phyloP scores from a whole-genome alignment of 2,329 filamentous ascomycete genomes.

The Aureobasidium namibiae region DNA sequence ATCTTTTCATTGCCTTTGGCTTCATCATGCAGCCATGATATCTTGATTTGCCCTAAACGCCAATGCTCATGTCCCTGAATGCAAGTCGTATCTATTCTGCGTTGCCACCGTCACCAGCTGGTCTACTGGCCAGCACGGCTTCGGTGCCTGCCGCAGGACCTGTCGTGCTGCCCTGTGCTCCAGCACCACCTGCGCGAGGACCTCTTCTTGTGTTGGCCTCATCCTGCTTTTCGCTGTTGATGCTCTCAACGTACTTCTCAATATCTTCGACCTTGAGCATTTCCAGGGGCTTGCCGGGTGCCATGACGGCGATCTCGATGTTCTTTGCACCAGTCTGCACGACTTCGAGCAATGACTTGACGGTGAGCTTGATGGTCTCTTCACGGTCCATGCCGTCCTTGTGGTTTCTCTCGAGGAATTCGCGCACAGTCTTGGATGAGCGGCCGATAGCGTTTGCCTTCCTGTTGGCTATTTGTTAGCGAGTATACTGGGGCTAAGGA shows the following conservation, averaged over 20 bases:
- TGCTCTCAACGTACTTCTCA: conserved; percentile 94
- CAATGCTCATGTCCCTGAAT: conserved; percentile 18
- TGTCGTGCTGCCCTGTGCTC: conserved; percentile 15
- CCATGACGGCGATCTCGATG: conserved; percentile 98
- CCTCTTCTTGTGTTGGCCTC: conserved; percentile 96
- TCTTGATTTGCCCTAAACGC: conserved; percentile 9
- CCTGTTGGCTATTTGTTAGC: conserved; percentile 45
- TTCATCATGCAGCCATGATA: conserved; percentile 12
- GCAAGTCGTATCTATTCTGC: conserved; percentile 14
- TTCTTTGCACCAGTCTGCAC: conserved; percentile 99
- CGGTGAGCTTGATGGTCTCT: conserved; percentile 89
- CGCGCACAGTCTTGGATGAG: conserved; percentile 96
- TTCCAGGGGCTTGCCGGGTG: conserved; percentile 81
- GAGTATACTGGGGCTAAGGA: background rate
- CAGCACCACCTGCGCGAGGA: conserved; percentile 35
- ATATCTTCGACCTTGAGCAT: conserved; percentile 95
- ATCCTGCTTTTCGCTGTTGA: conserved; percentile 98
- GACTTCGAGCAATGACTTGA: conserved; percentile 96
- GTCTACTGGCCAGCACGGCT: conserved; percentile 27
- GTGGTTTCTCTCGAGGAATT: conserved; percentile 98
- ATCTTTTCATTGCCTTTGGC: conserved; percentile 8
- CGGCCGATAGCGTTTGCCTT: conserved; percentile 98
- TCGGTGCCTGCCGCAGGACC: conserved; percentile 22
- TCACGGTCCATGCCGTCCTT: conserved; percentile 96
- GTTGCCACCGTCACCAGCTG: conserved; percentile 24